Percentiles rank a stretch among this genome's conserved stretches.
These are phyloP conservation scores for Thinopyrum elongatum DNA, from an alignment of 176 grass and related monocot genomes.

Conservation along the genomic window DNA sequence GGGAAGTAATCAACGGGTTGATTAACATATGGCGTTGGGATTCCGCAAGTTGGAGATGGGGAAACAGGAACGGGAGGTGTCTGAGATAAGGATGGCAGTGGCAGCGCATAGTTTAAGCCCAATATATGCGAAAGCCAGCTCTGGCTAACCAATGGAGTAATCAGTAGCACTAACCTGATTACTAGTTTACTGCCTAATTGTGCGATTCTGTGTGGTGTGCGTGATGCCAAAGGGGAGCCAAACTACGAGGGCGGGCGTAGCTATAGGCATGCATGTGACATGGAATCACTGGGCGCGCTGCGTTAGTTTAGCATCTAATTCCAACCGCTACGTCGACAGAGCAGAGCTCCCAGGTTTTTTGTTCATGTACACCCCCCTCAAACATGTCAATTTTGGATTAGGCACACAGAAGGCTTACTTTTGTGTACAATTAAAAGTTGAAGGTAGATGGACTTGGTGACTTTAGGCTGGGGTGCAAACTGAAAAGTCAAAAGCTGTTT, in stretches of 20 bases:
- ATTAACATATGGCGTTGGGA: slow-evolving; percentile 24
- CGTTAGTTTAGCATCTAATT: slow-evolving; percentile 30
- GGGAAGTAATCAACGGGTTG: background rate
- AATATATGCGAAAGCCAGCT: slow-evolving; percentile 22
- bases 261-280: slow-evolving; percentile 56
- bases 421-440: background rate
- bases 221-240: slow-evolving; percentile 29
- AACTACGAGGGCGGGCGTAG: background rate
- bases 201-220: slow-evolving; percentile 24
- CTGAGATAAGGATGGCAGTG: slow-evolving; percentile 55
- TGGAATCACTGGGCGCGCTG: slow-evolving; percentile 44
- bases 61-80: slow-evolving; percentile 75
- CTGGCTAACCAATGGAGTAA: slow-evolving; percentile 3
- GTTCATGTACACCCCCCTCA: background rate
- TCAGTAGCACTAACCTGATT: background rate
- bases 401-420: background rate
- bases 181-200: background rate
- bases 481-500: no score
- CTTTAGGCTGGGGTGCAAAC: background rate
- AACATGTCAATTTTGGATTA: background rate
- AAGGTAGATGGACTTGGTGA: background rate
- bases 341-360: background rate
- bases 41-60: slow-evolving; percentile 66
- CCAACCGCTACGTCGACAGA: background rate
- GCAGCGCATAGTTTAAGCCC: slow-evolving; percentile 14